These are phyloP conservation scores for Alternaria gansuensis DNA, from an alignment of 2,329 filamentous ascomycete genomes.

Conservation along the genomic window DNA sequence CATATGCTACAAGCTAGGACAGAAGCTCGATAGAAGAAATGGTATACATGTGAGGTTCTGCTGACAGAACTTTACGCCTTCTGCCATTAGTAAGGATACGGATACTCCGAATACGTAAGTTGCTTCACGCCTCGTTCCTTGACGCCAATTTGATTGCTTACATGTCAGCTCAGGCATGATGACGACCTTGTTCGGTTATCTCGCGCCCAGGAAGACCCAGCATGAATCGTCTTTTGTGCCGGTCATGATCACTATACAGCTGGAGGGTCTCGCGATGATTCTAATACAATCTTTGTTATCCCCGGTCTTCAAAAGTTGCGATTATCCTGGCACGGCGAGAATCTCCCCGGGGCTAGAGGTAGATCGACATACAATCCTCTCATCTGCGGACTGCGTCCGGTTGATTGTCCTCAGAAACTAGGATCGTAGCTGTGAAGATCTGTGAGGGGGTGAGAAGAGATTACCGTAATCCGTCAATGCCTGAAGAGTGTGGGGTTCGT, in stretches of 20 bases:
- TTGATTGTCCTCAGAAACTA: conserved; percentile 5
- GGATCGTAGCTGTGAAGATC: conserved; percentile 12
- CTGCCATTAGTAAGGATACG: not conserved
- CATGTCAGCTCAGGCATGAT: not conserved
- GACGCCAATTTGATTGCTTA: not conserved
- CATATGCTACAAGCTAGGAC: not conserved
- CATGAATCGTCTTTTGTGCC: not conserved
- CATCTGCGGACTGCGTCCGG: conserved; percentile 8
- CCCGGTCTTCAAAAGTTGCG: conserved; percentile 6
- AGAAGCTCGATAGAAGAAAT: not conserved
- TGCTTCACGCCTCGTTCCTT: not conserved
- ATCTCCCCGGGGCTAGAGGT: conserved; percentile 12
- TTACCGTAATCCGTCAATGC: not conserved
- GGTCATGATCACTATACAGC: not conserved
- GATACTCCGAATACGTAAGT: not conserved
- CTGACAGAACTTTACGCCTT: not conserved
- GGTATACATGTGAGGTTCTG: not conserved
- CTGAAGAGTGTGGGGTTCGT: not conserved
- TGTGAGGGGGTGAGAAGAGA: conserved; percentile 3
- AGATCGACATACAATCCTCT: conserved; percentile 16
- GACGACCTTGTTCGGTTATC: not conserved
- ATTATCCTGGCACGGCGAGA: conserved; percentile 12
- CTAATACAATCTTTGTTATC: not conserved
- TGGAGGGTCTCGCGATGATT: not conserved
- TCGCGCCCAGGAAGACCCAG: not conserved